Conservation (phyloP, 2,329 filamentous ascomycete species). For the Diaporthe ilicicola region DNA sequence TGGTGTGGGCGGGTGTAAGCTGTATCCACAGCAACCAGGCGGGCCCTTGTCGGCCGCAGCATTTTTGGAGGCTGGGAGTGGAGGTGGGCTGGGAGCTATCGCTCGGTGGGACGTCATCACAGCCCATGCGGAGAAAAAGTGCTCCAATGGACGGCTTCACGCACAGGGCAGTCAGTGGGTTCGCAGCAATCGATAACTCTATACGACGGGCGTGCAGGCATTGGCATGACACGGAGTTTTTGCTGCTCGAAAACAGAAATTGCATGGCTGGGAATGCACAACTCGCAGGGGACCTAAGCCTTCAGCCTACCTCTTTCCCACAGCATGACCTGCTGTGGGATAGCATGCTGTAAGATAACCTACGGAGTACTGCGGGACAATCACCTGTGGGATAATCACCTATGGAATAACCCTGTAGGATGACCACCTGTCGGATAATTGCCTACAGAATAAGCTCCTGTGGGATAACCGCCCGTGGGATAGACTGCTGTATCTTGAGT, state of each 20-base stretch:
- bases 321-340: too few relatives aligned
- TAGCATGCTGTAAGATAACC: too few relatives aligned
- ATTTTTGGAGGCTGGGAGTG: constrained; percentile 16
- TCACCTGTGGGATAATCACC: too few relatives aligned
- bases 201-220: constrained; percentile 8
- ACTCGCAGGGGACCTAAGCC: too few relatives aligned
- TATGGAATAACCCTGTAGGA: too few relatives aligned
- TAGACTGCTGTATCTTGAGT: too few relatives aligned
- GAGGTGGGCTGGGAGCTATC: constrained; percentile 15
- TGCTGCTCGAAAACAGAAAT: constrained; percentile 23
- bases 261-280: constrained; percentile 25
- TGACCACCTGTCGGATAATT: too few relatives aligned
- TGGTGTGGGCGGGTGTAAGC: constrained; percentile 5
- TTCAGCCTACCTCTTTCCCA: too few relatives aligned
- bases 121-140: neutral
- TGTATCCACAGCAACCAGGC: constrained; percentile 21
- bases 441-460: too few relatives aligned
- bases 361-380: too few relatives aligned
- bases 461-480: too few relatives aligned
- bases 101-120: neutral
- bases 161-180: neutral
- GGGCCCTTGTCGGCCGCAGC: constrained; percentile 6
- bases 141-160: constrained; percentile 8
- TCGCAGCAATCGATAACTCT: constrained; percentile 11
- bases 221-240: constrained; percentile 6